Percentiles rank a stretch among this genome's conserved stretches.
Evolutionary conservation across 257 asterid species (phyloP).

Genomic region (Primulina tabacum): DNA sequence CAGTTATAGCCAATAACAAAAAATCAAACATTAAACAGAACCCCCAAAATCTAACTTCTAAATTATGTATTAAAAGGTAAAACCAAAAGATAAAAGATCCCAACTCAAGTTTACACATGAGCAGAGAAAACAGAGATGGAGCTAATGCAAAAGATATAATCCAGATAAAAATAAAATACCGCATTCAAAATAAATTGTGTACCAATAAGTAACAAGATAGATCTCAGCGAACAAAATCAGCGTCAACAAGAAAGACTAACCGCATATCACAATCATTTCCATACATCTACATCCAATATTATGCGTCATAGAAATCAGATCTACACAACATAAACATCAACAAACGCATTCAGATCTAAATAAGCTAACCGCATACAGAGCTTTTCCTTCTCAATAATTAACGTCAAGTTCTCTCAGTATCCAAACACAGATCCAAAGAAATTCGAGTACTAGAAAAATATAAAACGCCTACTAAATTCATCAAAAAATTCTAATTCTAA

Average conservation of each 20-base stretch:
- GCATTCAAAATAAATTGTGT: too few relatives aligned
- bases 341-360: slow-evolving; percentile 18
- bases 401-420: background rate
- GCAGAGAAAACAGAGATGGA: background rate
- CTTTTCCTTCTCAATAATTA: slow-evolving; percentile 13
- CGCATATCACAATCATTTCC: background rate
- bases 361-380: slow-evolving; percentile 15
- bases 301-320: background rate
- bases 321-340: background rate
- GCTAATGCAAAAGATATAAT: background rate
- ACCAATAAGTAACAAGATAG: too few relatives aligned
- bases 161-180: background rate
- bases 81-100: too few relatives aligned
- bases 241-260: background rate
- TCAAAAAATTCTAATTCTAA: background rate
- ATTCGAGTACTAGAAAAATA: background rate
- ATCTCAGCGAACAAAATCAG: background rate
- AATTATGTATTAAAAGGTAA: background rate
- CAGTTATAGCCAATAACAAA: background rate
- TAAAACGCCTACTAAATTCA: background rate
- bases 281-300: background rate
- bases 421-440: slow-evolving; percentile 24
- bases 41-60: background rate
- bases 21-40: background rate
- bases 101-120: too few relatives aligned